Evolutionary conservation across 257 asterid species (phyloP), one percentile per base, ranked within the genome.

Genomic region (Penstemon newberryi): DNA sequence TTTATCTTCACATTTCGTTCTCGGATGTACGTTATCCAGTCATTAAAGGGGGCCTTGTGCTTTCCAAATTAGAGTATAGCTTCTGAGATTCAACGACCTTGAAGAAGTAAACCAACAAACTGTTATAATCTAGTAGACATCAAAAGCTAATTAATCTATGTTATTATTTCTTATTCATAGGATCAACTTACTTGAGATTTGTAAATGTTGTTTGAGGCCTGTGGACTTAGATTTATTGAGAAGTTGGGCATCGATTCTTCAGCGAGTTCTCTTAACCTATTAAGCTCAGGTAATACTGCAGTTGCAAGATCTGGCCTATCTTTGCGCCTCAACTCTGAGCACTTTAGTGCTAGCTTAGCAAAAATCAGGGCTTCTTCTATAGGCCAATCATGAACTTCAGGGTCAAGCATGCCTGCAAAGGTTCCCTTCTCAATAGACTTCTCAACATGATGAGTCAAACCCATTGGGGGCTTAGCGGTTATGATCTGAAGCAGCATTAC

Each of bases 381-480:
- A 1, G 96, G 97, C 97, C 96, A 88, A 58, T 91, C 92, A 2
- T 58, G 67, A 56, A 88, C 85, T 39, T 74, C 85, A 8, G 95
- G 92, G 54, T 88, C 97, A 43, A 91, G 95, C 88, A 86, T 85
- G 53, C 81, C 84, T 5, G 81, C 73, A 3, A 91, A 85, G 4
- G 82, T 88, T 44, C 96, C 96, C 49, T 72, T 88, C 83, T 91
- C 88, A 19, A 91, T 91, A 3, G 97, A 71, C 79, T 85, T 83
- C 72, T 85, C 92, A 33, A 88, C 83, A 9, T 91, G 95, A 77
- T 91, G 96, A 68, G 92, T 71, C 75, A 88, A 69, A 15, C 95
- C 97, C 97, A 91, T 91, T 4, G 96, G 96, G n/a, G 92, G 56
- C 79, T 70, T 85, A 33, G 95, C 87, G 38, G 96, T 91, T 10